Conservation (phyloP, 2,329 filamentous ascomycete genomes). For the Microdochium bolleyi region DNA sequence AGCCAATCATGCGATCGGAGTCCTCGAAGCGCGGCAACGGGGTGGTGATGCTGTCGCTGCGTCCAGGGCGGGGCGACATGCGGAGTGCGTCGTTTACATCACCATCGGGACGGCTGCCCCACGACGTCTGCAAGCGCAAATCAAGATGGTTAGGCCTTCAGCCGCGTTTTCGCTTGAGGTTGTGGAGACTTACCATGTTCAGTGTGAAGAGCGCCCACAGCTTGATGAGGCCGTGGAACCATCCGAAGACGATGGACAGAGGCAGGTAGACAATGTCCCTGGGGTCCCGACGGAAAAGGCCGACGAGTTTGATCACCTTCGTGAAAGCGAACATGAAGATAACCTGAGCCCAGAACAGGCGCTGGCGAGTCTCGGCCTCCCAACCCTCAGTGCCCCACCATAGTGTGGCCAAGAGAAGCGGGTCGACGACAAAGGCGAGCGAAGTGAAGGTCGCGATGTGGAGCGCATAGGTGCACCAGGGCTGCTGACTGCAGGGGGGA, state of each 20-base stretch:
- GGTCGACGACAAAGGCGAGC: constrained; percentile 73
- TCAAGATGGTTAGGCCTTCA: neutral
- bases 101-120: constrained; percentile 89
- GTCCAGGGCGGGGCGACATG: constrained; percentile 42
- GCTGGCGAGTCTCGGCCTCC: constrained; percentile 41
- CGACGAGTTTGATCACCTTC: constrained; percentile 85
- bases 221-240: constrained; percentile 89
- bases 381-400: constrained; percentile 60
- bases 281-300: constrained; percentile 78
- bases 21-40: constrained; percentile 21
- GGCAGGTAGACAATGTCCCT: constrained; percentile 73
- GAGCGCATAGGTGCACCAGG: constrained; percentile 88
- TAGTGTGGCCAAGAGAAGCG: constrained; percentile 60
- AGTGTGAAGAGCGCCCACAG: constrained; percentile 78
- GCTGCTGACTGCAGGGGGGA: constrained; percentile 59
- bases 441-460: constrained; percentile 90
- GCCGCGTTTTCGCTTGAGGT: neutral
- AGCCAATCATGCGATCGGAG: constrained; percentile 13
- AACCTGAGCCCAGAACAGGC: constrained; percentile 53
- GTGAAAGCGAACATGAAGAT: constrained; percentile 74
- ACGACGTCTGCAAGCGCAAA: constrained; percentile 62
- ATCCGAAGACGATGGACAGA: constrained; percentile 84
- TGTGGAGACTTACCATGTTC: constrained; percentile 58
- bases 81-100: constrained; percentile 73
- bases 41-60: constrained; percentile 25